Conservation (phyloP, 164 flowering plant genomes). For the Tetracentron sinense region DNA sequence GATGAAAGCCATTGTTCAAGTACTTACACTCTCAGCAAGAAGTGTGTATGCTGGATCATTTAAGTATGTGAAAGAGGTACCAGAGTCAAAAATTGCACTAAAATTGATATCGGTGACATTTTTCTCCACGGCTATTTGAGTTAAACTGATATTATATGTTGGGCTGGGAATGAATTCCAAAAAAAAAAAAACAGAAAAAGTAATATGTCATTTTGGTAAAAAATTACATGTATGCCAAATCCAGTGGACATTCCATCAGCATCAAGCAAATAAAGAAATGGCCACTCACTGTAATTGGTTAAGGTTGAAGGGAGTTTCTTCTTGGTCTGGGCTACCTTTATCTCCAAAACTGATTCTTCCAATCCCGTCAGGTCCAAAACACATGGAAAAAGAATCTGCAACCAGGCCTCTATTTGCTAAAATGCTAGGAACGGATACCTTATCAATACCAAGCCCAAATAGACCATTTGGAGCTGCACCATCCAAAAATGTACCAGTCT, state of each 20-base stretch:
- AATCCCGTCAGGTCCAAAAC: slow-evolving; percentile 64
- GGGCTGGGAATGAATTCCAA: slow-evolving; percentile 39
- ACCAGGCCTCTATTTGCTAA: slow-evolving; percentile 55
- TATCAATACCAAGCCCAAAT: slow-evolving; percentile 76
- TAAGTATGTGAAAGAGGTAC: slow-evolving; percentile 85
- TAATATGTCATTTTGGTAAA: background rate
- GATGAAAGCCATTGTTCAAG: background rate
- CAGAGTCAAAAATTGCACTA: slow-evolving; percentile 73
- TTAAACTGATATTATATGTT: slow-evolving; percentile 62
- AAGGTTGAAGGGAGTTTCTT: slow-evolving; percentile 62
- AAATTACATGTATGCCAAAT: background rate
- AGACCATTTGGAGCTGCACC: slow-evolving; percentile 86
- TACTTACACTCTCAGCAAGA: slow-evolving; percentile 65
- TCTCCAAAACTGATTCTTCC: slow-evolving; percentile 96
- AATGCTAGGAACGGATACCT: slow-evolving; percentile 78
- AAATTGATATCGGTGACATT: slow-evolving; percentile 33
- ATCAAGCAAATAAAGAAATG: background rate
- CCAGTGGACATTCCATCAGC: background rate
- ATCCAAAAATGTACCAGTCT: slow-evolving; percentile 71
- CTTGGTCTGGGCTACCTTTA: slow-evolving; percentile 64
- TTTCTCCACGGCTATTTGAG: slow-evolving; percentile 47
- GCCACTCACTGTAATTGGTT: slow-evolving; percentile 45
- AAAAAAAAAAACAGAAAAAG: slow-evolving; percentile 3
- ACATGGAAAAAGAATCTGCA: slow-evolving; percentile 90
- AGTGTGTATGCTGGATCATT: slow-evolving; percentile 71